Evolutionary conservation across 139 green algal genomes (phyloP), one percentile per base, ranked within the genome.

Genomic region (Chlamydomonas asymmetrica): DNA sequence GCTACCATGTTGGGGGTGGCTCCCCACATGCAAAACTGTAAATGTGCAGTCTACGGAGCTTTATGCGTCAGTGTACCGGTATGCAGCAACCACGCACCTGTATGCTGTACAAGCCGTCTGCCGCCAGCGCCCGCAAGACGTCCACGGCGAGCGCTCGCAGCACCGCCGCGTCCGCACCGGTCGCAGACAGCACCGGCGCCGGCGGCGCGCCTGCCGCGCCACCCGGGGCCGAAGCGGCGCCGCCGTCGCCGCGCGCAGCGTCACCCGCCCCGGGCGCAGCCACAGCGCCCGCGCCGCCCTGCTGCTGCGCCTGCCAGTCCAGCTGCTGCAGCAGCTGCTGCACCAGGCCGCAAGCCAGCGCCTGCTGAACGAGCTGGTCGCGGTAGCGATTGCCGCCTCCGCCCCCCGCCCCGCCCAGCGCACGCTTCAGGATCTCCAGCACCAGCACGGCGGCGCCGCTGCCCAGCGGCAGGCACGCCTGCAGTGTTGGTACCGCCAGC

Each of bases 101-200:
- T n/a, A 23, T n/a, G 3, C 50, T 68, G 25, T 93, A 73, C 0
- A 67, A 57, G 0, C 92, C 89, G 0, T 89, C 83, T 29, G 78
- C 68, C 10, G 83, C 64, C 74, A 97, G 74, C 59, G 92, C 68
- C 37, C 89, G 87, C 57, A 97, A 75, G 68, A 97, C 78, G 20
- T 96, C 92, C 34, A 97, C 91, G 49, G 80, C 90, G 59, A 96
- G 74, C 25, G 93, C 87, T 0, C 92, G 72, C 74, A 91, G 78
- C 57, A 96, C 89, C 5, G 81, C 84, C 18, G 78, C 81, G 29
- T 94, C 91, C 35, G 83, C 72, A 5, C 16, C 66, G 0, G n/a
- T 35, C 41, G 52, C 68, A 40, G 13, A 5, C 31, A 20, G 9
- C 62, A 59, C 76, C 84, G 86, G 75, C 57, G 25, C 16, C 66